Evolutionary conservation across 176 grass and related monocot genomes (phyloP), one percentile per base, ranked within the genome.

Genomic region (Dactylis glomerata): DNA sequence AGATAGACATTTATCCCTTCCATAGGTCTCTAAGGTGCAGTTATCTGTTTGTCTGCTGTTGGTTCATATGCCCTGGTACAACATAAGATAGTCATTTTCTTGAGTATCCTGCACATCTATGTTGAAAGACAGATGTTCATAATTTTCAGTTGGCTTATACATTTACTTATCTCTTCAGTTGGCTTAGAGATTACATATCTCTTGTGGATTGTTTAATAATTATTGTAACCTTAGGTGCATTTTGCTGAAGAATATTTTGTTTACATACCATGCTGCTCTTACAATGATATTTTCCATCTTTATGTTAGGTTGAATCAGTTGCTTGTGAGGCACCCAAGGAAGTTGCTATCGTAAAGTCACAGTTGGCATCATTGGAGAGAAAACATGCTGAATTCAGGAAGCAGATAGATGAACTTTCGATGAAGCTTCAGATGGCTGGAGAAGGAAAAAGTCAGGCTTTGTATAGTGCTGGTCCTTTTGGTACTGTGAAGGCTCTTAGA

Each of bases 401-500:
- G 78, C 86, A 92, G 81, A 81, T 99, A 47, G 91, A 72, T 61
- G 93, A 90, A 52, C 76, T 96, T 63, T 92, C 66, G 36, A 86
- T 75, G 86, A 94, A 92, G n/a, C 86, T 99, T 81, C 92, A 96
- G 80, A 56, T 91, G 64, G 83, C 79, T 83, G 91, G 82, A 30
- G 91, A 96, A 81, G 90, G 88, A 64, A 91, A 86, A 76, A 55
- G 81, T 5, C 74, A 86, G 79, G 79, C 33, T 64, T 82, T 76
- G 7, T 87, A 82, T 47, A 94, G 84, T 65, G 93, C 86, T 66
- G 92, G 97, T 78, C 81, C 92, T n/a, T 96, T 99, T 89, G 93
- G 92, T 75, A 92, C 97, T 61, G 97, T 99, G 68, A 99, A 92
- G 82, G 88, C 83, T 27, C 86, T 99, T 80, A 91, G 89, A 91